Percentiles rank a stretch among this genome's conserved stretches.
These are phyloP conservation scores for Mortierella sp. DNA, from an alignment of 371 early-diverging fungal species.

Conservation along the genomic window DNA sequence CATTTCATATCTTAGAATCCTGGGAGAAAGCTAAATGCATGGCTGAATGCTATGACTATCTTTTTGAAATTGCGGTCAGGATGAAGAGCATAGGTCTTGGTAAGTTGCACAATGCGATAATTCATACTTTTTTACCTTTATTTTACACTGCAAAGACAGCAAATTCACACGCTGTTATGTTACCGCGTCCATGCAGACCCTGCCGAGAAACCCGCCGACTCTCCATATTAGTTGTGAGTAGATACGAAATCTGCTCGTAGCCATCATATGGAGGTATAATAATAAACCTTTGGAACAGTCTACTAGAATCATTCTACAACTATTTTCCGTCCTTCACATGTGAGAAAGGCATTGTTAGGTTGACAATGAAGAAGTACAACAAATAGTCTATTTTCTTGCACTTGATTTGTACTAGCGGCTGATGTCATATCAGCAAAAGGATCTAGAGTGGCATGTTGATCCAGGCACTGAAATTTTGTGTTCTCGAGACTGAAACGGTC, in stretches of 20 bases:
- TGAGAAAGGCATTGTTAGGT: background rate
- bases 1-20: conserved; percentile 64
- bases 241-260: background rate
- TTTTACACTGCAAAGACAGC: background rate
- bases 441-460: background rate
- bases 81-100: conserved; percentile 84
- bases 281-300: background rate
- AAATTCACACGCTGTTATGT: background rate
- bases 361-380: no score
- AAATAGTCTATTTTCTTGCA: no score
- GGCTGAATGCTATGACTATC: conserved; percentile 98
- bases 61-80: conserved; percentile 96
- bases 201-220: conserved; percentile 46
- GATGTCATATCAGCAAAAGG: no score
- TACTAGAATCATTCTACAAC: background rate
- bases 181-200: conserved; percentile 25
- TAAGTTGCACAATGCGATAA: conserved; percentile 11
- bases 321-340: background rate
- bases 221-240: conserved; percentile 28
- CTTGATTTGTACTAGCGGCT: no score
- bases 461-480: conserved; percentile 3
- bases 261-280: background rate
- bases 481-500: no score
- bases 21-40: conserved; percentile 98
- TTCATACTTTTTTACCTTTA: background rate